Percentiles rank a stretch among this genome's conserved stretches.
These are phyloP conservation scores for Rhizopogon roseolus DNA, from an alignment of 768 basidiomycete genomes.

Conservation along the genomic window DNA sequence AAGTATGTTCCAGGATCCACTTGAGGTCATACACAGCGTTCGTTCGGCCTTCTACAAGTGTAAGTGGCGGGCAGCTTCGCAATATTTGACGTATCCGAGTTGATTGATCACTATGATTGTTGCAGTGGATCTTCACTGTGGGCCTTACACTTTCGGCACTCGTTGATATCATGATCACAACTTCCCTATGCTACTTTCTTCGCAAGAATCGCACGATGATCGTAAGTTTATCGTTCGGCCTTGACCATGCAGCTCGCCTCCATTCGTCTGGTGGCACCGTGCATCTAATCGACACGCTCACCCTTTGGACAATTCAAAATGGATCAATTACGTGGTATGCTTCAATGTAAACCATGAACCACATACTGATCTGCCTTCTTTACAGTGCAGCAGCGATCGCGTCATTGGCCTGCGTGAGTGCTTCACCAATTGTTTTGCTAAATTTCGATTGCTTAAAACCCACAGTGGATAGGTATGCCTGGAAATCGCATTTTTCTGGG, in stretches of 20 bases:
- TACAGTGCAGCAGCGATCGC: constrained; percentile 10
- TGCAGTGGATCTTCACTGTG: constrained; percentile 40
- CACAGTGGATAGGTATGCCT: constrained; percentile 16
- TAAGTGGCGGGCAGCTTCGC: constrained; percentile 1
- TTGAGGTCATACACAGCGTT: constrained; percentile 8
- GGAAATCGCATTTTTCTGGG: constrained; percentile 18
- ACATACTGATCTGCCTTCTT: neutral
- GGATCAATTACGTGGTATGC: constrained; percentile 18
- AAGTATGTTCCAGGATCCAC: constrained; percentile 8
- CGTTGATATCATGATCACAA: constrained; percentile 43
- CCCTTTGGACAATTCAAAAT: constrained; percentile 17
- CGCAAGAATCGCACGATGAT: constrained; percentile 31
- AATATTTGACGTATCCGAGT: constrained; percentile 5
- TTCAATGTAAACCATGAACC: no score
- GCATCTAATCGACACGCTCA: constrained; percentile 15
- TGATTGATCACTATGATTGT: neutral
- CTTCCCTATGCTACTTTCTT: constrained; percentile 37
- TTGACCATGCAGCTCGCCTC: neutral
- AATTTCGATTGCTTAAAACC: neutral
- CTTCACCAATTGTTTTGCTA: neutral
- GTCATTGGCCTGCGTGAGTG: constrained; percentile 15
- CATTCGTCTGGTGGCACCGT: constrained; percentile 7
- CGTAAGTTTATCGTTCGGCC: constrained; percentile 7
- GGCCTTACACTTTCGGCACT: constrained; percentile 41
- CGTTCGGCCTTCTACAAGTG: constrained; percentile 7